These are phyloP conservation scores for Clitoria ternatea DNA, from an alignment of 306 rosid species.

Conservation along the genomic window DNA sequence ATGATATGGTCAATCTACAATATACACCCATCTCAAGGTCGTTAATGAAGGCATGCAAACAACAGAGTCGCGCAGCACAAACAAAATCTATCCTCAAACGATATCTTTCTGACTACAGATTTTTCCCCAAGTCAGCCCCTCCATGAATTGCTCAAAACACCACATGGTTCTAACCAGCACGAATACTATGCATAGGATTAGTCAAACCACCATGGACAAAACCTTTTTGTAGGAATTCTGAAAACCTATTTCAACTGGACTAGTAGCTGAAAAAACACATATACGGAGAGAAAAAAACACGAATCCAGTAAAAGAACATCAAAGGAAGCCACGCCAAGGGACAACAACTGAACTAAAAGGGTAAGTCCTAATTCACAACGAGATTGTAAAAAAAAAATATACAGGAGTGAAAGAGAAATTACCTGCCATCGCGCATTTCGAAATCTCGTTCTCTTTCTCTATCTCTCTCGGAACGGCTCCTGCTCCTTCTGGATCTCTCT, in stretches of 20 bases:
- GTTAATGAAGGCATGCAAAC: neutral
- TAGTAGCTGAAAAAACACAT: neutral
- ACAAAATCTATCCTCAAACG: neutral
- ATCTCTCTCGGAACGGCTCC: slow-evolving; percentile 59
- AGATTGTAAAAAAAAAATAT: neutral
- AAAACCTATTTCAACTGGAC: neutral
- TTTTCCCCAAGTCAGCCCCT: neutral
- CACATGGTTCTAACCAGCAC: neutral
- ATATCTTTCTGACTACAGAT: too few relatives aligned
- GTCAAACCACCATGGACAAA: neutral
- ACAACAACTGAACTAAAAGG: neutral
- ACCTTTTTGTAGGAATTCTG: neutral
- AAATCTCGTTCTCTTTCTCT: slow-evolving; percentile 63
- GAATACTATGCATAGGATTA: neutral
- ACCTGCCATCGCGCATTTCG: slow-evolving; percentile 72
- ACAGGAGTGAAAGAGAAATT: neutral
- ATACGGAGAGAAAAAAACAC: neutral
- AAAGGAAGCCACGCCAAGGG: neutral
- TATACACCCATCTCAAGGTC: neutral
- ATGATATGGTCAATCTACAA: neutral
- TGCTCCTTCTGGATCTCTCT: slow-evolving; percentile 56
- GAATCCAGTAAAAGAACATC: neutral
- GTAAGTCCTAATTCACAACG: neutral
- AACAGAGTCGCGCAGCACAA: neutral
- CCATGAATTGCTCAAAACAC: neutral